Evolutionary conservation across 2,329 filamentous ascomycete genomes (phyloP).

Genomic region (Cladosporium sp.): DNA sequence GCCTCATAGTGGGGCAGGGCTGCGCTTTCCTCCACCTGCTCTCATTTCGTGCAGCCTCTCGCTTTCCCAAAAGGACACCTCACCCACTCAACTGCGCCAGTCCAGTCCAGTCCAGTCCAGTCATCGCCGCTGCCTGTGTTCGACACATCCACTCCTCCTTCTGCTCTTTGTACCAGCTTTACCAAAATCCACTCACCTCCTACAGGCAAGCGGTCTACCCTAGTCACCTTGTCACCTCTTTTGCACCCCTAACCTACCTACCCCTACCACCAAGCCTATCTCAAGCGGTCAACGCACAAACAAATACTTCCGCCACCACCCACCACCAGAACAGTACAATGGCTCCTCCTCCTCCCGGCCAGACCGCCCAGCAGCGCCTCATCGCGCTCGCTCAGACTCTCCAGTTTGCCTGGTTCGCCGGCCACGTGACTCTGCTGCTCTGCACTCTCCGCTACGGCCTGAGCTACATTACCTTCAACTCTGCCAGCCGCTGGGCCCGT

Average conservation of each 20-base stretch:
- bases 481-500: slow-evolving; percentile 67
- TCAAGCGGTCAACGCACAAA: neutral
- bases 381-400: slow-evolving; percentile 69
- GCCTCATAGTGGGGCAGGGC: no score
- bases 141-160: neutral
- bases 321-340: neutral
- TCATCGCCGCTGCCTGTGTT: neutral
- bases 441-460: slow-evolving; percentile 76
- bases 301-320: neutral
- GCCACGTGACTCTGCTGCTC: slow-evolving; percentile 81
- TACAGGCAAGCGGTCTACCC: neutral
- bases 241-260: neutral
- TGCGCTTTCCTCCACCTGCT: no score
- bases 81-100: no score
- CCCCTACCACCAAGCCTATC: neutral
- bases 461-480: slow-evolving; percentile 87
- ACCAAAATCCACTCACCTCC: no score
- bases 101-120: no score
- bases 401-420: slow-evolving; percentile 70
- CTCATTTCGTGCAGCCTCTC: no score
- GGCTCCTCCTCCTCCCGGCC: slow-evolving; percentile 14
- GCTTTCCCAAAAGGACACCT: neutral
- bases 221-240: neutral
- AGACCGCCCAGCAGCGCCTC: slow-evolving; percentile 21
- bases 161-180: neutral